phyloP scores from a whole-genome alignment of 768 basidiomycete genomes.

The Hygrophorus russula region DNA sequence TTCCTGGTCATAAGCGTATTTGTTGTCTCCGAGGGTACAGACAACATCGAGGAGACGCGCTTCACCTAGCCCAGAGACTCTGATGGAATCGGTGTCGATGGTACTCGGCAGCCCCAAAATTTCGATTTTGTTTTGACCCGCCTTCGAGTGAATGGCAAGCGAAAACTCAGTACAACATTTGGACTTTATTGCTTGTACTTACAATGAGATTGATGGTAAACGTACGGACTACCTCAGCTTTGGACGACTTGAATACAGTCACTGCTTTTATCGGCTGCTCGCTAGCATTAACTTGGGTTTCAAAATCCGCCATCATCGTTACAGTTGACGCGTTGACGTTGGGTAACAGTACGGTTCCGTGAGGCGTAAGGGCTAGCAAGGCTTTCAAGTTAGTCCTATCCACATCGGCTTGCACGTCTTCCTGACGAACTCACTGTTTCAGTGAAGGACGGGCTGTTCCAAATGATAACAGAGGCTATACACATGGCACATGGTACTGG shows the following conservation, averaged over 20 bases:
- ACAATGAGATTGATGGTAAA: conserved; percentile 41
- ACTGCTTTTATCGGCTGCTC: conserved; percentile 40
- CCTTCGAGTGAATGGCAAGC: conserved; percentile 19
- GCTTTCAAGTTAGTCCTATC: too few relatives aligned
- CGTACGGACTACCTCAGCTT: conserved; percentile 43
- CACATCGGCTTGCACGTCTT: too few relatives aligned
- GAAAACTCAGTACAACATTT: not conserved
- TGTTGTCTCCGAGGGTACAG: conserved; percentile 24
- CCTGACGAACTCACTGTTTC: too few relatives aligned
- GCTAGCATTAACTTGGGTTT: conserved; percentile 19
- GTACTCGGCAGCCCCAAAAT: conserved; percentile 37
- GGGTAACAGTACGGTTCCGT: too few relatives aligned
- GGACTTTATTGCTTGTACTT: too few relatives aligned
- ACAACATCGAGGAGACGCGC: conserved; percentile 45
- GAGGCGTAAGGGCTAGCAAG: too few relatives aligned
- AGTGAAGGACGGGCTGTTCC: too few relatives aligned
- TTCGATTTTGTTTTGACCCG: conserved; percentile 40
- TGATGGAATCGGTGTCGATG: conserved; percentile 40
- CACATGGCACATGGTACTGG: too few relatives aligned
- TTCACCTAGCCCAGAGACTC: conserved; percentile 37
- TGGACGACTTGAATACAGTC: conserved; percentile 44
- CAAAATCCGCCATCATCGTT: not conserved
- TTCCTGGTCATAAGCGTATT: conserved; percentile 10
- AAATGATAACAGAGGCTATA: too few relatives aligned
- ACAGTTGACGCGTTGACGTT: too few relatives aligned